Conservation (phyloP, 805 yeast species). For the Candida pseudofarinosa region DNA sequence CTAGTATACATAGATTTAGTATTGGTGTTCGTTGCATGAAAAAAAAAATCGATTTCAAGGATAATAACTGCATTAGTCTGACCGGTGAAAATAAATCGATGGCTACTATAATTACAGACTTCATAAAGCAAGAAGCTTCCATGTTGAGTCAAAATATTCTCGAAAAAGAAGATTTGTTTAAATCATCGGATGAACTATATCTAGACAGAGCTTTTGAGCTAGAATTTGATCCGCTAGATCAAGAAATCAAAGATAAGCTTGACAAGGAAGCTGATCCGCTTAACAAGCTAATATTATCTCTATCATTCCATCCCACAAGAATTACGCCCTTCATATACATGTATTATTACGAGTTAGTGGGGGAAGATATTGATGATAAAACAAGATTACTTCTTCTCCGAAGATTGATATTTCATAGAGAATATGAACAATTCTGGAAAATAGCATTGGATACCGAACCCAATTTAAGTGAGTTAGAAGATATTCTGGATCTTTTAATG, state of each 20-base stretch:
- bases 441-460: slow-evolving; percentile 20
- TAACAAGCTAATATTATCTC: slow-evolving; percentile 24
- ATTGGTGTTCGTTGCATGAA: neutral
- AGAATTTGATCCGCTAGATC: slow-evolving; percentile 2
- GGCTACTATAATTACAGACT: slow-evolving; percentile 5
- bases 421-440: slow-evolving; percentile 29
- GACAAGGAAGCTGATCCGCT: slow-evolving; percentile 23
- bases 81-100: slow-evolving; percentile 4
- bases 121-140: slow-evolving; percentile 6
- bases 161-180: neutral
- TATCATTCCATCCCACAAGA: slow-evolving; percentile 29
- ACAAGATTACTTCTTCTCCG: slow-evolving; percentile 20
- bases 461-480: slow-evolving; percentile 35
- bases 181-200: neutral
- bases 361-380: slow-evolving; percentile 15
- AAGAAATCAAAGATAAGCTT: slow-evolving; percentile 13
- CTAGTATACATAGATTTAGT: neutral
- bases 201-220: slow-evolving; percentile 1
- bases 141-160: slow-evolving; percentile 2
- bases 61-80: slow-evolving; percentile 1
- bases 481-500: slow-evolving; percentile 26
- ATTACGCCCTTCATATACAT: slow-evolving; percentile 26
- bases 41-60: slow-evolving; percentile 2
- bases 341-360: slow-evolving; percentile 13
- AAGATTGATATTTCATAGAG: slow-evolving; percentile 28